Conservation (phyloP, 176 grass and related monocot species). For the Paspalum notatum region DNA sequence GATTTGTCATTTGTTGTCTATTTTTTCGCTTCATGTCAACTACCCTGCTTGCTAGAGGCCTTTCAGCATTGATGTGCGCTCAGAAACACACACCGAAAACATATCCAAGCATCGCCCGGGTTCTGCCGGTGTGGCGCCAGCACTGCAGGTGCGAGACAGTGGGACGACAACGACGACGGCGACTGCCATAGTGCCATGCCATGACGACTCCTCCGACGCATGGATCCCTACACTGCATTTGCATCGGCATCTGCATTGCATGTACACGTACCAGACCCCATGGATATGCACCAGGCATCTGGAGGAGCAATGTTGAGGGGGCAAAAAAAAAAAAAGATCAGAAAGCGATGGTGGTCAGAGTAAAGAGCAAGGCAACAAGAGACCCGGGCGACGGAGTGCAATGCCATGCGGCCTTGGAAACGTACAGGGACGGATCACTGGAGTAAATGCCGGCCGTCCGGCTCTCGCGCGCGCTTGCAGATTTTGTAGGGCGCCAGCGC, state of each 20-base stretch:
- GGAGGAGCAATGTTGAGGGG: no score
- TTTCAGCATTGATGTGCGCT: conserved; percentile 28
- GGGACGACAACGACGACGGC: conserved; percentile 13
- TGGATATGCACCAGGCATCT: not conserved
- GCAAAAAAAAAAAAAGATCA: no score
- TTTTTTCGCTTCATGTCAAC: not conserved
- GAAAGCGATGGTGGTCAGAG: not conserved
- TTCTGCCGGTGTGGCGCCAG: conserved; percentile 18
- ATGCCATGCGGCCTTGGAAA: conserved; percentile 49
- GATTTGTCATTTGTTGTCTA: no score
- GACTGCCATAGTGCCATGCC: no score
- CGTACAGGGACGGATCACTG: conserved; percentile 24
- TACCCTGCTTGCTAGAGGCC: not conserved
- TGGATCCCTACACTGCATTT: no score
- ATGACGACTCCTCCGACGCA: no score
- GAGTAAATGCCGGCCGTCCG: conserved; percentile 28
- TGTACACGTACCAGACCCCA: conserved; percentile 2
- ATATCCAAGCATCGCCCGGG: conserved; percentile 32
- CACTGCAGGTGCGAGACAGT: not conserved
- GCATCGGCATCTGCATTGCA: not conserved
- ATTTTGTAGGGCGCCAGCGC: conserved; percentile 17
- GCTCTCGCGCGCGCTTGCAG: conserved; percentile 39
- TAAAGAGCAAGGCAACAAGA: conserved; percentile 44
- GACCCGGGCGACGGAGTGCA: conserved; percentile 3
- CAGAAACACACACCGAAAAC: conserved; percentile 31